phyloP scores from a whole-genome alignment of 2,329 filamentous ascomycete species.

The Talaromyces sp. region DNA sequence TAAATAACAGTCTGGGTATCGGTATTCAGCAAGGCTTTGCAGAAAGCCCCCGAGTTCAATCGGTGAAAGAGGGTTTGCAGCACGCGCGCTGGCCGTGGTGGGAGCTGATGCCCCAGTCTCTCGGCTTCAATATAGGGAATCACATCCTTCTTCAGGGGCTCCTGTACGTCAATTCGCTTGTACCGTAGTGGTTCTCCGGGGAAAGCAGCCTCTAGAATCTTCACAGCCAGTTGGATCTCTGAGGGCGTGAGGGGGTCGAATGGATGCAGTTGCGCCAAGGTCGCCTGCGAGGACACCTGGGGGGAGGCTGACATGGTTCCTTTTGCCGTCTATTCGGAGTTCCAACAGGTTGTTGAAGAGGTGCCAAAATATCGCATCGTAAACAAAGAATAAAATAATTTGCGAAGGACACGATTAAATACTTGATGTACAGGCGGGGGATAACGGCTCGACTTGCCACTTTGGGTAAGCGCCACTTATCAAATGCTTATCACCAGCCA shows the following conservation, averaged over 20 bases:
- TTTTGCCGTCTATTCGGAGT: background rate
- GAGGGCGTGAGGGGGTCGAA: slow-evolving; percentile 36
- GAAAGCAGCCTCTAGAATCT: slow-evolving; percentile 31
- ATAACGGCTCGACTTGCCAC: background rate
- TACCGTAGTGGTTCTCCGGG: slow-evolving; percentile 40
- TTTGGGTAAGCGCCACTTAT: background rate
- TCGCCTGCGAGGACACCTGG: slow-evolving; percentile 8
- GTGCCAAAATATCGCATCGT: background rate
- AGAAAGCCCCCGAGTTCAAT: slow-evolving; percentile 38
- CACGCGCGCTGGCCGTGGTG: slow-evolving; percentile 46
- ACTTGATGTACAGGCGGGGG: background rate
- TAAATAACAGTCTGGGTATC: slow-evolving; percentile 30
- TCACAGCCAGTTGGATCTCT: slow-evolving; percentile 36
- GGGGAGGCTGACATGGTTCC: slow-evolving; percentile 2
- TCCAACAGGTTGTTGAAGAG: background rate
- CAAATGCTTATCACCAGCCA: background rate
- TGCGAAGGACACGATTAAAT: background rate
- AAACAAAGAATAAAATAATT: background rate
- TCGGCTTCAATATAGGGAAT: slow-evolving; percentile 61
- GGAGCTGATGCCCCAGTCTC: slow-evolving; percentile 45
- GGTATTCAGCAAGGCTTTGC: slow-evolving; percentile 35
- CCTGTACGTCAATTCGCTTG: slow-evolving; percentile 63
- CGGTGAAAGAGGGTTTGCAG: slow-evolving; percentile 49
- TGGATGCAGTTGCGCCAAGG: slow-evolving; percentile 27
- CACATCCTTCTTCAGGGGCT: slow-evolving; percentile 56